Evolutionary conservation across 225 moss, liverwort and hornwort genomes (phyloP).

Genomic region (Bryoerythrophyllum caledonicum): DNA sequence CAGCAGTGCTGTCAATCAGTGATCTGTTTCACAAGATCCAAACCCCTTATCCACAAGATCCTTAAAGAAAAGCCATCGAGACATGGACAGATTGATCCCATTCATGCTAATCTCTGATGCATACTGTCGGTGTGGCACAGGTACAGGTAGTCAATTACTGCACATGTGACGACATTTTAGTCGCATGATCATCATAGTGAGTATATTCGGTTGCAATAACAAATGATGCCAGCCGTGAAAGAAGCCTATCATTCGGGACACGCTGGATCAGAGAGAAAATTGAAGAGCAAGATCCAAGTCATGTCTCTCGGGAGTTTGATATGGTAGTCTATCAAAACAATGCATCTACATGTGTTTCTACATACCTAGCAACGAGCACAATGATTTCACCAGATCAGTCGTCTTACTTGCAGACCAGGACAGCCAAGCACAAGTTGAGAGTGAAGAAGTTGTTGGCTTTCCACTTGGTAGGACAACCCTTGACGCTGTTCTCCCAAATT

Average conservation of each 20-base stretch:
- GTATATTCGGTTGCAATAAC: neutral
- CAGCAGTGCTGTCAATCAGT: neutral
- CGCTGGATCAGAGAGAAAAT: neutral
- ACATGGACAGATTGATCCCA: neutral
- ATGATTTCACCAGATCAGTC: no score
- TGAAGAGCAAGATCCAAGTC: neutral
- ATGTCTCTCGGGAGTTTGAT: neutral
- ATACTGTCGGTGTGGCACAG: slow-evolving; percentile 1
- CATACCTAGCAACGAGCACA: neutral
- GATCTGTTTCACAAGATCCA: neutral
- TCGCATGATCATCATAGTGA: neutral
- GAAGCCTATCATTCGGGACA: neutral
- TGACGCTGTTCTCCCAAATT: slow-evolving; percentile 9
- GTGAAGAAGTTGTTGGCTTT: slow-evolving; percentile 18
- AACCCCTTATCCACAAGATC: no score
- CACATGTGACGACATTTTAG: neutral
- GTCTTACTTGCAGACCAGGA: slow-evolving; percentile 28
- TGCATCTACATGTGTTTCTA: neutral
- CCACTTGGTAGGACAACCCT: slow-evolving; percentile 5
- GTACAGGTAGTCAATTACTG: neutral
- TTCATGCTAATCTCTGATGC: neutral
- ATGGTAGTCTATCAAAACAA: neutral
- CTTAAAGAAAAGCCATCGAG: no score
- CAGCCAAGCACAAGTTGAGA: slow-evolving; percentile 22
- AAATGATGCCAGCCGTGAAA: neutral